Base-by-base conservation (phyloP, 163 green algal species). In the Scenedesmus sp. region DNA sequence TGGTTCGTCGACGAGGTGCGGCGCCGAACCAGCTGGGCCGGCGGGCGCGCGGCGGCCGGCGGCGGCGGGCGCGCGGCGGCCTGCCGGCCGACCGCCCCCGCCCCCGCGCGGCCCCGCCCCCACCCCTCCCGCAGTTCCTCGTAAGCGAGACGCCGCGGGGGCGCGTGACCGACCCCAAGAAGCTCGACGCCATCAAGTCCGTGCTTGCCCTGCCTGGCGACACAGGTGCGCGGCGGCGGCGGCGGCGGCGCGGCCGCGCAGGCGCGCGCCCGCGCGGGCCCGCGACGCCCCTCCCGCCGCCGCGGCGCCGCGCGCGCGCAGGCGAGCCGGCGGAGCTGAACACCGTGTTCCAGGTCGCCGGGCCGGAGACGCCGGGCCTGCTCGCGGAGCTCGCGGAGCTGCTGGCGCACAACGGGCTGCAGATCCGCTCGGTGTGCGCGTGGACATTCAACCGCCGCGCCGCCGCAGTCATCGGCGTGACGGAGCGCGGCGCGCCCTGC, bases 1-100 rank as follows among this genome's bases (percentile, higher is more conserved):
- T 99, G 95, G 95, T 99, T 99, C 79, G 89, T 98, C 0, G 96
- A 99, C 60, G 95, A 90, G 97, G 84, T 62, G 91, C 22, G 0
- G 39, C 66, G 18, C 47, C 56, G 50, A 17, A 28, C 45, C 24
- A 33, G 14, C 50, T 10, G 4, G 18, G 10, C 50, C 5, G 10
- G 6, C 50, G 10, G 15, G 50, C 50, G 4, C 50, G 18, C 22
- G 9, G 10, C 4, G 50, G 10, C 10, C 18, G 18, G 50, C 22
- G 9, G 9, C 20, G 36, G 56, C 26, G 56, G 6, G 26, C 20
- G 24, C 56, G 24, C 56, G 14, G 24, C 9, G 24, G 39, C n/a
- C 14, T 36, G 56, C 56, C 6, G 7, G 14, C 56, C 14, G 14
- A 58, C 50, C 13, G 17, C 17, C 10, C 18, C 53, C 3, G 4